phyloP scores from a whole-genome alignment of 163 green algal species.

The Coccomyxa subellipsoidea region DNA sequence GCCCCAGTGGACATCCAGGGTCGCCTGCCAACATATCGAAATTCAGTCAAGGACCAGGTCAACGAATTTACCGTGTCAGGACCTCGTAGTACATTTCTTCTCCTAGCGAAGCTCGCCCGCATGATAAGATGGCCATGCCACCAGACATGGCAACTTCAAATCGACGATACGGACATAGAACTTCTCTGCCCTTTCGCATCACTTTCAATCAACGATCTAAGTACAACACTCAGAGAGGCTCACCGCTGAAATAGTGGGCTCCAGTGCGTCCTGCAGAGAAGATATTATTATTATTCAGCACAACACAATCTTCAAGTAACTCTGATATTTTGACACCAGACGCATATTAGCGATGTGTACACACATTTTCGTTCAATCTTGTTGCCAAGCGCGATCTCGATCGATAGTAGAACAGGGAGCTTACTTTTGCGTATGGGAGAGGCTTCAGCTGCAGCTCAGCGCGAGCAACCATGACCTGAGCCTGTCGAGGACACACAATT shows the following conservation, averaged over 20 bases:
- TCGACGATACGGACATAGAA: too few species aligned
- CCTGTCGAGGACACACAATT: background rate
- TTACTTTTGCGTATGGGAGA: conserved; percentile 2
- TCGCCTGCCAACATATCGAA: conserved; percentile 35
- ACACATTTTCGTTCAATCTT: too few species aligned
- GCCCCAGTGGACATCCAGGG: conserved; percentile 84
- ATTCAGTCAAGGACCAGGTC: background rate
- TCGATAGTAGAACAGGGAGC: too few species aligned
- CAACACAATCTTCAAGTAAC: too few species aligned
- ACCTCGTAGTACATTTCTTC: too few species aligned
- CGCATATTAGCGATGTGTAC: too few species aligned
- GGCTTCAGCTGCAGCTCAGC: conserved; percentile 10
- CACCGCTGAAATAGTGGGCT: conserved; percentile 10
- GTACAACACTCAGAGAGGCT: background rate
- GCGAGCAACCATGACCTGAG: background rate
- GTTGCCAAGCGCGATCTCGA: background rate
- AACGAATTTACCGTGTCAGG: background rate
- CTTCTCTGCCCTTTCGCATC: too few species aligned
- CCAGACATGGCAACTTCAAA: too few species aligned
- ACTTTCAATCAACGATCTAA: too few species aligned
- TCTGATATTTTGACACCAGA: too few species aligned
- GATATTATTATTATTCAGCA: background rate
- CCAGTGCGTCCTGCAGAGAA: conserved; percentile 14
- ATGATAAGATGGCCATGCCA: background rate
- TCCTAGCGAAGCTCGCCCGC: too few species aligned